Percentiles rank a stretch among this genome's conserved stretches.
phyloP scores from a whole-genome alignment of 2,329 filamentous ascomycete genomes.

The Diplodia scrobiculata region DNA sequence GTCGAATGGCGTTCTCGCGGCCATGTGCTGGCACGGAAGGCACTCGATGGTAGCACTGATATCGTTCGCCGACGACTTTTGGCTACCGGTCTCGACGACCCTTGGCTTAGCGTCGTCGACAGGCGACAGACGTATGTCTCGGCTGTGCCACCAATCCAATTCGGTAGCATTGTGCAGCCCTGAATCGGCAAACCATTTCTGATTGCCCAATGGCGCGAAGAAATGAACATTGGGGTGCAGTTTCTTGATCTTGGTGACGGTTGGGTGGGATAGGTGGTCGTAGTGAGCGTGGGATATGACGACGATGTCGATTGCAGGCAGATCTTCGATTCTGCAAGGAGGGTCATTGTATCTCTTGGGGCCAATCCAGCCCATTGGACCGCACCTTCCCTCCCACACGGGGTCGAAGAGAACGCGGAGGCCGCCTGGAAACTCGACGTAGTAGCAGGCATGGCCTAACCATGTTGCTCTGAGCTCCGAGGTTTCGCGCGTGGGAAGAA shows the following conservation, averaged over 20 bases:
- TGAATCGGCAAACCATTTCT: constrained; percentile 73
- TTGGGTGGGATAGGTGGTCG: constrained; percentile 81
- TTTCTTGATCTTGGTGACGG: constrained; percentile 69
- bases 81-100: constrained; percentile 30
- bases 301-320: constrained; percentile 73
- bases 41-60: constrained; percentile 75
- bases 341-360: constrained; percentile 77
- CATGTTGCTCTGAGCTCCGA: constrained; percentile 77
- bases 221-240: constrained; percentile 79
- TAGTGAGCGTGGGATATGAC: constrained; percentile 91
- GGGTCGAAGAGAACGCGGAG: constrained; percentile 90
- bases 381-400: constrained; percentile 85
- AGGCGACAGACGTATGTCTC: constrained; percentile 44
- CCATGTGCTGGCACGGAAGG: constrained; percentile 82
- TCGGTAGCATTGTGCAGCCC: constrained; percentile 80
- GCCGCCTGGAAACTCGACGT: constrained; percentile 83
- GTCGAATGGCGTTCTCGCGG: constrained; percentile 69
- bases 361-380: constrained; percentile 69
- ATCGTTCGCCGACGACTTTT: constrained; percentile 34
- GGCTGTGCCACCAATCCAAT: constrained; percentile 92
- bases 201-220: constrained; percentile 82
- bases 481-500: constrained; percentile 63
- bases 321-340: constrained; percentile 75
- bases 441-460: constrained; percentile 94
- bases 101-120: constrained; percentile 29